Conservation (phyloP, 164 flowering plant species). For the Pachysandra terminalis region DNA sequence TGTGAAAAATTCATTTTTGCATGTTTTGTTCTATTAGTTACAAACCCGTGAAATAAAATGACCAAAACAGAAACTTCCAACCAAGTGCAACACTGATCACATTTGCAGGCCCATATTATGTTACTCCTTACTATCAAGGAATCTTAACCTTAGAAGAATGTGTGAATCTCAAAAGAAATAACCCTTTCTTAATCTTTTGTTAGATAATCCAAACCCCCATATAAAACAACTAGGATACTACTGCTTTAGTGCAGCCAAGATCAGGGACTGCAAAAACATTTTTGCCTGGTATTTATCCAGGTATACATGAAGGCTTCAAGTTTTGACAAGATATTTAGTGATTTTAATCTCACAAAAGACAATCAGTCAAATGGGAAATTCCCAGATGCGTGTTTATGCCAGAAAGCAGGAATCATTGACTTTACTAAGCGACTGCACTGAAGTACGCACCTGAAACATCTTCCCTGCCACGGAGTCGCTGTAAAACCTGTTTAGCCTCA, state of each 20-base stretch:
- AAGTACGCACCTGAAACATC: constrained; percentile 75
- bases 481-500: constrained; percentile 82
- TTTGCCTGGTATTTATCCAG: background rate
- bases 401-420: background rate
- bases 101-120: background rate
- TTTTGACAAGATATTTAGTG: too few species aligned
- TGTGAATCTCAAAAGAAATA: background rate
- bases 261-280: background rate
- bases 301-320: background rate
- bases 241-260: background rate
- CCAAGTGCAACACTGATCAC: background rate
- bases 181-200: background rate
- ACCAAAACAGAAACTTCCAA: background rate
- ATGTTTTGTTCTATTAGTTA: background rate
- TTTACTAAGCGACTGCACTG: background rate
- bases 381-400: background rate
- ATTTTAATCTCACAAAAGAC: background rate
- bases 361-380: background rate
- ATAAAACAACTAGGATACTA: background rate
- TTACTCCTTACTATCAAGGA: background rate
- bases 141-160: background rate
- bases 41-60: background rate
- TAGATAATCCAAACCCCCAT: background rate
- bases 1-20: too few species aligned
- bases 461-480: constrained; percentile 77